Conservation (phyloP, 2,329 filamentous ascomycete species). For the Colletotrichum aenigma region DNA sequence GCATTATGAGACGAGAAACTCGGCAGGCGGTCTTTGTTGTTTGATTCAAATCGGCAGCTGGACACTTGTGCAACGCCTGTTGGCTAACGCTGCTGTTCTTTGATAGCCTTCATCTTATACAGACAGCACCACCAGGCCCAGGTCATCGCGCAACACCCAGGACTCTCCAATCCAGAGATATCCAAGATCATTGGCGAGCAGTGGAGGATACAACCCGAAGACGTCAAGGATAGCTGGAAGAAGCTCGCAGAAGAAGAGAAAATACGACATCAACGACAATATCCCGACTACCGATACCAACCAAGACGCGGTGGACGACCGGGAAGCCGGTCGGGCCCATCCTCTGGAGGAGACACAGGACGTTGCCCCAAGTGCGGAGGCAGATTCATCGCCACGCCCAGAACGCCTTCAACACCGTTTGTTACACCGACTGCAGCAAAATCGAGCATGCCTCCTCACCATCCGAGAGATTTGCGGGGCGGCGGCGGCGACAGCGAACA, state of each 20-base stretch:
- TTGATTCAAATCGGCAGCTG: conserved; percentile 1
- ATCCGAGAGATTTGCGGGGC: conserved; percentile 1
- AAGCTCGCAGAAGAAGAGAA: conserved; percentile 92
- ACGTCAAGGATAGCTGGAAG: conserved; percentile 87
- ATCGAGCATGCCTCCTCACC: conserved; percentile 20
- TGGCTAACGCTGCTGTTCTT: conserved; percentile 32
- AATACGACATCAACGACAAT: conserved; percentile 83
- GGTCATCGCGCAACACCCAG: conserved; percentile 83
- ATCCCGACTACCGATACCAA: conserved; percentile 94
- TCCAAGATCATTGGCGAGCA: conserved; percentile 96
- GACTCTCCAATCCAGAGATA: conserved; percentile 91
- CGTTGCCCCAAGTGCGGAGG: conserved; percentile 76
- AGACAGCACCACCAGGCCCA: conserved; percentile 88
- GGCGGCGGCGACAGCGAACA: conserved; percentile 9
- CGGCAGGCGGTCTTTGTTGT: conserved; percentile 8
- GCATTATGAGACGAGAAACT: background rate
- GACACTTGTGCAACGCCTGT: conserved; percentile 1
- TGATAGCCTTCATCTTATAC: conserved; percentile 92
- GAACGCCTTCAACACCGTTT: conserved; percentile 59
- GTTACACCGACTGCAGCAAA: conserved; percentile 37
- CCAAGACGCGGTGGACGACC: conserved; percentile 68
- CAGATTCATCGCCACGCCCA: conserved; percentile 65
- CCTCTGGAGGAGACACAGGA: conserved; percentile 52
- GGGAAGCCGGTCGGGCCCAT: conserved; percentile 33
- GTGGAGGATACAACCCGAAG: conserved; percentile 80